Evolutionary conservation across 805 yeast species (phyloP).

Genomic region (Metschnikowia lunata): DNA sequence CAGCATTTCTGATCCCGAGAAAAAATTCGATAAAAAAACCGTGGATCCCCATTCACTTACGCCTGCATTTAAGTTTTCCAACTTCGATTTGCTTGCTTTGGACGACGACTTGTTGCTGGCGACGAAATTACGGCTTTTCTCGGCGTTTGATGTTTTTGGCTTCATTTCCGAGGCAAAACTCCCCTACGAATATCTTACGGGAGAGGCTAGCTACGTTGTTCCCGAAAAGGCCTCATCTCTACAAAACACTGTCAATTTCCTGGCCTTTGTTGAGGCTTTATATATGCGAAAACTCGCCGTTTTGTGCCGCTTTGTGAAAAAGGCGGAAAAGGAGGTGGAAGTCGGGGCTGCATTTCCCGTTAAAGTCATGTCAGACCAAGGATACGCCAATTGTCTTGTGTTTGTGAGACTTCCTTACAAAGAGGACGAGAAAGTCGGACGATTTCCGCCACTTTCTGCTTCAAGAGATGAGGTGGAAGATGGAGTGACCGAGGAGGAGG

Average conservation of each 20-base stretch:
- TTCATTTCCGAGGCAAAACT: constrained; percentile 44
- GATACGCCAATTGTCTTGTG: constrained; percentile 38
- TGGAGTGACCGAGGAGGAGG: neutral
- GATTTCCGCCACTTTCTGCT: constrained; percentile 32
- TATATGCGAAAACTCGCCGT: constrained; percentile 45
- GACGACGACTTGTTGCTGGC: constrained; percentile 44
- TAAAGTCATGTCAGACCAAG: constrained; percentile 7
- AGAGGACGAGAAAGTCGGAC: constrained; percentile 68
- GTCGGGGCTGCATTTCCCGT: constrained; percentile 54
- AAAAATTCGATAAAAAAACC: constrained; percentile 18
- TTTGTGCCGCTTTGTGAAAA: constrained; percentile 60
- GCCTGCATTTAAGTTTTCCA: constrained; percentile 67
- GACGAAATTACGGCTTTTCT: constrained; percentile 39
- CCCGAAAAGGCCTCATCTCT: constrained; percentile 30
- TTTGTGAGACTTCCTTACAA: constrained; percentile 61
- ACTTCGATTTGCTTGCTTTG: constrained; percentile 38
- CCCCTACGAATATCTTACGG: constrained; percentile 56
- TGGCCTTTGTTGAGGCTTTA: constrained; percentile 48
- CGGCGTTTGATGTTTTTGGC: constrained; percentile 64
- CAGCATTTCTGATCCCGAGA: constrained; percentile 14
- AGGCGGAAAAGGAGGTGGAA: constrained; percentile 42
- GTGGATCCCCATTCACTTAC: constrained; percentile 41
- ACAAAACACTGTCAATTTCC: constrained; percentile 33
- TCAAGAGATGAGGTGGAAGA: neutral
- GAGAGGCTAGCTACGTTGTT: constrained; percentile 54